Conservation (phyloP, 441 rosid genomes). For the Mallotus repandus region DNA sequence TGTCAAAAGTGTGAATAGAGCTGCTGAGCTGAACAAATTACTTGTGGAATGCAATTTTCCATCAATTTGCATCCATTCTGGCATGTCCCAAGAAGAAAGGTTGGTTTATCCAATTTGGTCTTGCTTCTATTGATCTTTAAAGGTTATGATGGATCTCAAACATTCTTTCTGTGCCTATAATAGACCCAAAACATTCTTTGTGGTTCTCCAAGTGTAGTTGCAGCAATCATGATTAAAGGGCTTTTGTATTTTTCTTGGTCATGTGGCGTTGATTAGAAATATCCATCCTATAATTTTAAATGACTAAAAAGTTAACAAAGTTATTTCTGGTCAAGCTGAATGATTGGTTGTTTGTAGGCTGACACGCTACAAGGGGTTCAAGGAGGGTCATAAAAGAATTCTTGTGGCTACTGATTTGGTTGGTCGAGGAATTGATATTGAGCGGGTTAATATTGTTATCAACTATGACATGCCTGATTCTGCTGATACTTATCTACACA, state of each 20-base stretch:
- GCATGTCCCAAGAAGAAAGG: constrained; percentile 99
- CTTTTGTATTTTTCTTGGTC: no score
- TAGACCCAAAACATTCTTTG: no score
- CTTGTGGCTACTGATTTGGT: constrained; percentile 97
- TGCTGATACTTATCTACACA: constrained; percentile 97
- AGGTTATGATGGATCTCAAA: no score
- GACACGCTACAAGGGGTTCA: constrained; percentile 93
- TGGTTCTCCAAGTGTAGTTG: background rate
- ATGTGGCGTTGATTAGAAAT: no score
- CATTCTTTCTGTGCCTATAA: no score
- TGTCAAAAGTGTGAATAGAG: constrained; percentile 93
- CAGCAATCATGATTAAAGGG: background rate
- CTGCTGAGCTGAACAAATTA: constrained; percentile 89
- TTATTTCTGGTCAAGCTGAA: background rate
- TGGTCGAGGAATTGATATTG: constrained; percentile 96
- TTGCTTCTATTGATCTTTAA: background rate
- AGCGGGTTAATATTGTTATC: constrained; percentile 93
- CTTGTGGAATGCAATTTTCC: constrained; percentile 97
- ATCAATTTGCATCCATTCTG: constrained; percentile 96
- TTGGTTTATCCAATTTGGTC: constrained; percentile 41
- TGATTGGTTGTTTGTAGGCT: constrained; percentile 45
- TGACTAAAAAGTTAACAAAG: background rate
- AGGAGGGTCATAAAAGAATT: constrained; percentile 97
- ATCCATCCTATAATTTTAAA: no score
- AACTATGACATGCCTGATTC: constrained; percentile 99